Evolutionary conservation across 2,329 filamentous ascomycete species (phyloP), one percentile per base, ranked within the genome.

Genomic region (Penicillium janthinellum): DNA sequence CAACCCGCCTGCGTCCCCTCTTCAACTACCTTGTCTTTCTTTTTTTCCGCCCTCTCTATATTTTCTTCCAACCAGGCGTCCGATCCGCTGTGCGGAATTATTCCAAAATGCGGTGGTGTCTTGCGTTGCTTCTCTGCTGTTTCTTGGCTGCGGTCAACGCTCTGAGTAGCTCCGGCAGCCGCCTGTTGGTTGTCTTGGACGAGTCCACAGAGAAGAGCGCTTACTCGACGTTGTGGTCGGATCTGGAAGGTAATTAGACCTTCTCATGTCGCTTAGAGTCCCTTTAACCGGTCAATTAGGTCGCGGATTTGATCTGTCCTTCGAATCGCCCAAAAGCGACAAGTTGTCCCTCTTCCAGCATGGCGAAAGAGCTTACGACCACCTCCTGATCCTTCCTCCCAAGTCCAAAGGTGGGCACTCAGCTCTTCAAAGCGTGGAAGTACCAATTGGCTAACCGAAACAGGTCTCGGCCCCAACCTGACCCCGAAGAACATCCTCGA

Each of bases 361-460:
- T 64, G 95, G 94, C 73, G 91, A 95, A 80, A 88, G 90, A 75
- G 87, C 86, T 64, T 98, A 93, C 78, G 94, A 98, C 79, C 94
- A 99, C 78, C 81, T 98, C 65, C 78, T 98, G 65, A 84, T 99
- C 68, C 86, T 98, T 65, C 95, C 95, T 54, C 87, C 89, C 61
- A 96, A 94, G 78, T 87, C 91, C 35, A 99, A 99, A 85, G 93
- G 90, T 92, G 74, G 49, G 67, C 50, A 54, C 34, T 2, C 35
- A 1, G 39, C 38, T n/a, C 25, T 55, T 25, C 22, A 47, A 44
- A 14, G 17, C 10, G 35, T 58, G 34, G 34, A 54, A 45, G 34
- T 34, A 44, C 62, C 63, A 70, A 73, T 70, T 74, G 66, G 70
- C 68, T 51, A n/a, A 50, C 38, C 55, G 35, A 49, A 54, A 55